Percentiles rank a stretch among this genome's conserved stretches.
Evolutionary conservation across 2,329 filamentous ascomycete species (phyloP).

Genomic region (Biscogniauxia mediterranea): DNA sequence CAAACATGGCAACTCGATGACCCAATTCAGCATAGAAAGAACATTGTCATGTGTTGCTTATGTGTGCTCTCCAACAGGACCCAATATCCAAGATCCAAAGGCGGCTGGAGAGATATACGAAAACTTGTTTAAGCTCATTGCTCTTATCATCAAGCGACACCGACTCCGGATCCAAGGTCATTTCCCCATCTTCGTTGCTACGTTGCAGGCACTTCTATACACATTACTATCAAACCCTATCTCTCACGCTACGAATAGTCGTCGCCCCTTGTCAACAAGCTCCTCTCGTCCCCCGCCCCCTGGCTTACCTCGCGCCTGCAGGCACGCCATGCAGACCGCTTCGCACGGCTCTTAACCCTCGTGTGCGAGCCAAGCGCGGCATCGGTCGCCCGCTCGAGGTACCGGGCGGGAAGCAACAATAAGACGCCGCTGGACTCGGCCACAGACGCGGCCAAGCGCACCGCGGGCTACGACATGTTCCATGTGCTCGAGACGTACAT

Average conservation of each 20-base stretch:
- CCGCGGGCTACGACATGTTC: conserved; percentile 62
- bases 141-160: conserved; percentile 58
- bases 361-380: conserved; percentile 59
- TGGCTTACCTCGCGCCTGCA: conserved; percentile 40
- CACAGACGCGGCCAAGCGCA: conserved; percentile 59
- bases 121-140: conserved; percentile 52
- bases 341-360: conserved; percentile 55
- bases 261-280: conserved; percentile 2
- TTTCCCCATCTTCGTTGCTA: conserved; percentile 55
- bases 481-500: conserved; percentile 58
- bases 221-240: conserved; percentile 45
- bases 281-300: conserved; percentile 21
- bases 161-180: conserved; percentile 61
- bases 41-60: conserved; percentile 46
- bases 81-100: conserved; percentile 23
- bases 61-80: conserved; percentile 30
- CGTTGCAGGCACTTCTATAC: conserved; percentile 55
- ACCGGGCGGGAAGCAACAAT: conserved; percentile 9
- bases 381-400: conserved; percentile 44
- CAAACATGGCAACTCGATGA: conserved; percentile 48
- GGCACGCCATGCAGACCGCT: conserved; percentile 48
- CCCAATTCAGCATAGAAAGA: conserved; percentile 57
- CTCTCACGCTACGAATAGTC: conserved; percentile 20
- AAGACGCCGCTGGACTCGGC: conserved; percentile 53
- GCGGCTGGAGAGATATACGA: conserved; percentile 41